phyloP scores from a whole-genome alignment of 108 stramenopile genomes.

The Poteriospumella lacustris region DNA sequence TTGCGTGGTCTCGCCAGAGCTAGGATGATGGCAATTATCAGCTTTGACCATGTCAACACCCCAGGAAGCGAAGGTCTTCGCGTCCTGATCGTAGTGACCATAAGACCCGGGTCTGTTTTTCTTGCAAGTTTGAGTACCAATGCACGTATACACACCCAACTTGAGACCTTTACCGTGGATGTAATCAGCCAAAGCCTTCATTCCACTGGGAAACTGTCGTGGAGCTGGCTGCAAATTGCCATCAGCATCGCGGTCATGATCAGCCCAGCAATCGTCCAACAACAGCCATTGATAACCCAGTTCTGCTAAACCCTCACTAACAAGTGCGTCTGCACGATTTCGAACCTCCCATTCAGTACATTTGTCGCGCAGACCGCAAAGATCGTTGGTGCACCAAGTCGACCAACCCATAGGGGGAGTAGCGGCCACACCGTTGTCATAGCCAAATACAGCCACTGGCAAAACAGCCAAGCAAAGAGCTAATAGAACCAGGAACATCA shows the following conservation, averaged over 20 bases:
- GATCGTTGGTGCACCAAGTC: not conserved
- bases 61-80: not conserved
- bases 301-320: not conserved
- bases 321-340: not conserved
- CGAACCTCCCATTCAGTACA: not conserved
- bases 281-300: not conserved
- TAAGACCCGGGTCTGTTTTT: not conserved
- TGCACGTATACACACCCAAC: not conserved
- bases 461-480: no score
- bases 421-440: not conserved
- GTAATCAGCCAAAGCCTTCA: not conserved
- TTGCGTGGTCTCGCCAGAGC: not conserved
- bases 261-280: constrained; percentile 17
- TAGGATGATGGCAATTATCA: not conserved
- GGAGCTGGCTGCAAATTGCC: constrained; percentile 43
- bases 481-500: no score
- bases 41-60: constrained; percentile 2
- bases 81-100: constrained; percentile 8
- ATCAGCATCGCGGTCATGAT: not conserved
- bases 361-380: not conserved
- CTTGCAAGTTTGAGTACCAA: not conserved
- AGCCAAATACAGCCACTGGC: not conserved
- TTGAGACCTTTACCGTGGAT: not conserved
- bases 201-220: constrained; percentile 50
- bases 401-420: not conserved